Percentiles rank a stretch among this genome's conserved stretches.
Conservation (phyloP, 306 rosid genomes). For the Cyclanthera cordifolia region DNA sequence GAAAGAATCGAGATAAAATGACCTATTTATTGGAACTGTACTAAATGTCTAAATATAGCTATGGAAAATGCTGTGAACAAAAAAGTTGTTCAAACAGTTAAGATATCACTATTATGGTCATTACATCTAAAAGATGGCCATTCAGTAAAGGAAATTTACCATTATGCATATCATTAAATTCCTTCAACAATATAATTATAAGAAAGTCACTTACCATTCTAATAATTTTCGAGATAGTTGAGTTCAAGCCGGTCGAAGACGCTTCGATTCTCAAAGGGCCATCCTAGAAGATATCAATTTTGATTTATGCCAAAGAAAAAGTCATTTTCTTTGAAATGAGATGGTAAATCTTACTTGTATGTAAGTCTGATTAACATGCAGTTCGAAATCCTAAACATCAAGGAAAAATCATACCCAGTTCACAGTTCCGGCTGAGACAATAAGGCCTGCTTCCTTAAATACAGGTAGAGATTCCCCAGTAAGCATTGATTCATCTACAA, state of each 20-base stretch:
- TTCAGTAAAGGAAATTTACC: not conserved
- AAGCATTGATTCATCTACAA: conserved; percentile 98
- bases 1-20: not conserved
- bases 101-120: not conserved
- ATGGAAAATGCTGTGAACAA: not conserved
- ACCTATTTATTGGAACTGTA: not conserved
- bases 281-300: conserved; percentile 50
- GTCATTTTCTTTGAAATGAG: not conserved
- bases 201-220: conserved; percentile 57
- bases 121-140: not conserved
- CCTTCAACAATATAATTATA: not conserved
- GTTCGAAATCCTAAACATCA: not conserved
- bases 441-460: conserved; percentile 71
- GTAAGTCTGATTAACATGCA: conserved; percentile 15
- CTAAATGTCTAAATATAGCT: not conserved
- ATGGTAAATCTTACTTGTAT: not conserved
- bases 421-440: conserved; percentile 84
- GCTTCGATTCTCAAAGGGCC: conserved; percentile 94
- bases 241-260: conserved; percentile 86
- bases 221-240: conserved; percentile 83
- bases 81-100: not conserved
- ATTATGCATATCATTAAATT: not conserved
- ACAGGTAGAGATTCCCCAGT: conserved; percentile 97
- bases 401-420: conserved; percentile 61
- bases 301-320: not conserved